Base-by-base conservation (phyloP, 148 eudicot genomes). In the Fagopyrum tataricum region DNA sequence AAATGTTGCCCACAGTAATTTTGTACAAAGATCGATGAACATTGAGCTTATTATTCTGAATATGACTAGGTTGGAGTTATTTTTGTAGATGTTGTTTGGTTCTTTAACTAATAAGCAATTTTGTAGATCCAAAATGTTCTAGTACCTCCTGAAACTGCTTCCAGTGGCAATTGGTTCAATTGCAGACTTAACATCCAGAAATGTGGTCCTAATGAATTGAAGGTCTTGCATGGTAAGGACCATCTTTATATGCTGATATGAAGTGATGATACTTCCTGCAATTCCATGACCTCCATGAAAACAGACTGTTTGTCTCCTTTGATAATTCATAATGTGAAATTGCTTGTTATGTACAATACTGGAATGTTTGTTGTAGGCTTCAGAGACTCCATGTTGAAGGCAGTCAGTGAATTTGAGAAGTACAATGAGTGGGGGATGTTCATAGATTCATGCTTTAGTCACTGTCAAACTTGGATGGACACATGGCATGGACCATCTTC, bases 401-500 rank as follows among this genome's bases (percentile, higher is more conserved):
- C 78, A 64, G 81, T 94, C 20, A 42, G 48, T 64, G 89, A 85
- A 74, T 81, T 85, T 72, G 79, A 81, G 83, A 81, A 78, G 77
- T 88, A 76, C 71, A 75, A 81, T 67, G 89, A 87, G 51, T 55
- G 71, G 21, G 98, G 98, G 41, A 49, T 88, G 85, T 91, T 91
- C 75, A 84, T 94, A 58, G 82, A 91, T 76, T 94, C 98, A 58
- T 94, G 98, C 84, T 89, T 74, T 74, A 78, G 77, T 79, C 98
- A 94, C 81, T 94, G 98, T 76, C 98, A 94, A 80, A 94, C 93
- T 67, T 85, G 90, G 93, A 79, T 74, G 78, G 53, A 84, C 69
- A 89, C 96, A 72, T 94, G 98, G 98, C 96, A 94, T 81, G 89
- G 93, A 72, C 84, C 90, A n/a, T 82, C 74, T 81, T 91, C 98